Conservation (phyloP, 192 early-diverging fungal genomes). For the Umbelopsis ramanniana region DNA sequence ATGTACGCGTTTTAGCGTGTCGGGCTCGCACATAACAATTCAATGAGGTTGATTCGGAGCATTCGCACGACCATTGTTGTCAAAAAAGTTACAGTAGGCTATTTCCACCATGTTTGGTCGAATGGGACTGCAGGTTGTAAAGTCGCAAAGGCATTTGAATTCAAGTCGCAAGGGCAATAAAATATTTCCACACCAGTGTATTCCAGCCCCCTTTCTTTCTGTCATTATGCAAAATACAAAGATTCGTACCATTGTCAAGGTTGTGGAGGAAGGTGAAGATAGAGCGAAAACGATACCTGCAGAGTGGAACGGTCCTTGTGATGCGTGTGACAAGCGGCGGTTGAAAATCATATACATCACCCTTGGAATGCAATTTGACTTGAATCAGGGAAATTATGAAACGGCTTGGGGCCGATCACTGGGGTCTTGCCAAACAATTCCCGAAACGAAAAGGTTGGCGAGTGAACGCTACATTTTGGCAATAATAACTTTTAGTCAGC, state of each 20-base stretch:
- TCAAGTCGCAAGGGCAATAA: too few species aligned
- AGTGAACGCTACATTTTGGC: too few species aligned
- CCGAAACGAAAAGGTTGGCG: too few species aligned
- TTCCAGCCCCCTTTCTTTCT: background rate
- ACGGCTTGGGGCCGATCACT: too few species aligned
- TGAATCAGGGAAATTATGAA: background rate
- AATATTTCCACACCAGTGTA: background rate
- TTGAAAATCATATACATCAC: background rate
- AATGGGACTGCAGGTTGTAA: too few species aligned
- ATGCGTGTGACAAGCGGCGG: constrained; percentile 16
- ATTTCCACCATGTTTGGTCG: too few species aligned
- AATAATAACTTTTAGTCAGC: too few species aligned
- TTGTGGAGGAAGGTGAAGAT: constrained; percentile 14
- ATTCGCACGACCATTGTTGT: background rate
- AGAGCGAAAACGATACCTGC: constrained; percentile 1
- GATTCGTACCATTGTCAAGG: constrained; percentile 18
- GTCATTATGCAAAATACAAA: background rate
- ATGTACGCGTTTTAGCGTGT: background rate
- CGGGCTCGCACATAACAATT: background rate
- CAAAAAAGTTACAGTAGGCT: too few species aligned
- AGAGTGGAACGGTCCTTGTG: constrained; percentile 13
- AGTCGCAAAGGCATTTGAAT: too few species aligned
- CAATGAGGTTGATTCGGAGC: background rate
- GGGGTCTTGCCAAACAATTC: too few species aligned
- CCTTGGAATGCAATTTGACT: background rate